Base-by-base conservation (phyloP, 805 yeast species). In the Metschnikowia chrysomelidarum region DNA sequence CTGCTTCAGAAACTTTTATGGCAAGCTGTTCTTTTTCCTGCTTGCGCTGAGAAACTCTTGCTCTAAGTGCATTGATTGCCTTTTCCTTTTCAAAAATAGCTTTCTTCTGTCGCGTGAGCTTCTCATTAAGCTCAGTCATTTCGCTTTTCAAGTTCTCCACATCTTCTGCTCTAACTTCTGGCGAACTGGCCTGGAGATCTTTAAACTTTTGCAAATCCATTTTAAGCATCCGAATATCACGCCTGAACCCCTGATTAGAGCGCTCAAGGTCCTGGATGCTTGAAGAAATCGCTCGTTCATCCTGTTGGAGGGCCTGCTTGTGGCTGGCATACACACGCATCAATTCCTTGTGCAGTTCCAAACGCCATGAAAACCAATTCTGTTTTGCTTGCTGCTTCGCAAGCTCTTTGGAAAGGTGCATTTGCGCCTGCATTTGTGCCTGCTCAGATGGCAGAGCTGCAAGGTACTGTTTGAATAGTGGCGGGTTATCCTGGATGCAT, bases 281-380 rank as follows among this genome's bases (percentile, higher is more conserved):
- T 5, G 34, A 23, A 8, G 33, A 21, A 5, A 59, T 18, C 1
- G 29, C 32, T 4, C 21, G 34, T 30, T 46, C 46, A 32, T 59
- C 64, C 6, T 44, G 41, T n/a, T 28, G 36, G 15, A 60, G 44
- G 9, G 45, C 39, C 15, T 48, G 50, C 4, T 41, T 38, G 24
- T 53, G 56, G 18, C 32, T 43, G 16, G 51, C 42, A 14, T 67
- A 44, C 24, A 63, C 63, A 12, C 46, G 53, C 20, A 69, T 49
- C 11, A 79, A 59, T 25, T 75, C 78, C 16, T 62, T 59, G 5
- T 73, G 50, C 30, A 78, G 66, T 41, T 75, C 75, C 9, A 62
- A 52, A 41, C 85, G 59, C 87, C 87, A 80, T 32, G 69, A 72
- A 45, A 74, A 75, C 85, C 86, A 80, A 0, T 72, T 71, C 24